Evolutionary conservation across 768 basidiomycete genomes (phyloP).

Genomic region (Sarcomyxa edulis): DNA sequence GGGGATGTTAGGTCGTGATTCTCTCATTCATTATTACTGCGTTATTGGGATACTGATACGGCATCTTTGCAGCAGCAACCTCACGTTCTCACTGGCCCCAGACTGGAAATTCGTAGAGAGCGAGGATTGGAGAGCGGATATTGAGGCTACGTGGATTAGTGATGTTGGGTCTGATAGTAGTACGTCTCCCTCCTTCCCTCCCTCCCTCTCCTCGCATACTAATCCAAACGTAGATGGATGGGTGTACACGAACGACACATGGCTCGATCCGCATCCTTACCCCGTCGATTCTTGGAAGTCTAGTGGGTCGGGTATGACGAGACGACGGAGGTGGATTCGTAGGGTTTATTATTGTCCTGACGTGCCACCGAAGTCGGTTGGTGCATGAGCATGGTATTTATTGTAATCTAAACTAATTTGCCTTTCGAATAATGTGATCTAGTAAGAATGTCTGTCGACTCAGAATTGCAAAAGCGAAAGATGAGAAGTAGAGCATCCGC

Average conservation of each 20-base stretch:
- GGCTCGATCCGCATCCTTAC: conserved; percentile 51
- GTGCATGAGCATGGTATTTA: too few species aligned
- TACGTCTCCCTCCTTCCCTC: conserved; percentile 7
- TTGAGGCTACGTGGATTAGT: conserved; percentile 50
- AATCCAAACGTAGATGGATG: conserved; percentile 52
- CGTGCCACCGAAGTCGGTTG: too few species aligned
- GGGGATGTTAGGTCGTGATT: conserved; percentile 59
- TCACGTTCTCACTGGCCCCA: conserved; percentile 71
- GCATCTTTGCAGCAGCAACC: conserved; percentile 55
- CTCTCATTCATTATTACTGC: conserved; percentile 1
- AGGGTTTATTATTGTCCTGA: too few species aligned
- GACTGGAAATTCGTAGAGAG: conserved; percentile 74
- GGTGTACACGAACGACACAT: conserved; percentile 77
- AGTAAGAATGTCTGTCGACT: too few species aligned
- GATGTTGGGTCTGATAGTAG: conserved; percentile 26
- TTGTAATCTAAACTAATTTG: too few species aligned
- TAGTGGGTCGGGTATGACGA: conserved; percentile 39
- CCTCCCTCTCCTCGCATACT: neutral
- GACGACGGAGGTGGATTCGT: conserved; percentile 65
- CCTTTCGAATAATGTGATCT: too few species aligned
- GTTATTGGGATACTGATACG: neutral
- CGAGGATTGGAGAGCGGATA: conserved; percentile 73
- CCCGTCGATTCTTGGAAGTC: conserved; percentile 32
- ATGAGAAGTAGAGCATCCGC: too few species aligned
- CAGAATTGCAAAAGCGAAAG: too few species aligned